Evolutionary conservation across 1,139 yeast species (phyloP).

Genomic region (Meyerozyma athensensis): DNA sequence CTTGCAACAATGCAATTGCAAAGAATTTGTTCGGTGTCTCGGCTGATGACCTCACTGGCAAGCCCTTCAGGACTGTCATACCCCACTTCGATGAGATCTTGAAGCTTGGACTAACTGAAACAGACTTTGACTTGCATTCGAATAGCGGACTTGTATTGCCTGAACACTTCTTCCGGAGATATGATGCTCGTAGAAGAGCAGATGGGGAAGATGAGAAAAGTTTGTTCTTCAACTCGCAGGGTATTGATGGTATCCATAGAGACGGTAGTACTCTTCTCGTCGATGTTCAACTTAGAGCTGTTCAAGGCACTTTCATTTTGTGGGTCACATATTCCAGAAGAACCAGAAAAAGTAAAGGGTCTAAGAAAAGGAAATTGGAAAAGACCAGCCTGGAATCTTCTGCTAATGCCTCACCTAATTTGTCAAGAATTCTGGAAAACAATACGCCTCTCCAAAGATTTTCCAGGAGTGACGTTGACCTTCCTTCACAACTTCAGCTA

Average conservation of each 20-base stretch:
- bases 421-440: slow-evolving; percentile 3
- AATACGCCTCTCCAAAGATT: slow-evolving; percentile 1
- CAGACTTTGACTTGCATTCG: slow-evolving; percentile 31
- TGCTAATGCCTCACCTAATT: neutral
- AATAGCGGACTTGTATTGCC: slow-evolving; percentile 66
- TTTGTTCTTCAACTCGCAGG: slow-evolving; percentile 56
- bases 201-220: slow-evolving; percentile 27
- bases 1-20: slow-evolving; percentile 76
- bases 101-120: slow-evolving; percentile 40
- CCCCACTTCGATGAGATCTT: slow-evolving; percentile 63
- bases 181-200: slow-evolving; percentile 27
- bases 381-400: slow-evolving; percentile 1
- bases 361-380: slow-evolving; percentile 4
- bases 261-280: slow-evolving; percentile 64
- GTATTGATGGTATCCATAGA: slow-evolving; percentile 62
- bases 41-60: slow-evolving; percentile 42
- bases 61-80: slow-evolving; percentile 51
- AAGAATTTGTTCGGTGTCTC: slow-evolving; percentile 72
- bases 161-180: slow-evolving; percentile 80
- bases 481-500: slow-evolving; percentile 57
- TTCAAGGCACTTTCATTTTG: slow-evolving; percentile 53
- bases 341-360: slow-evolving; percentile 15
- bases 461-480: slow-evolving; percentile 13
- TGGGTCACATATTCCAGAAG: slow-evolving; percentile 86
- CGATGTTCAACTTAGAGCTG: slow-evolving; percentile 75